Evolutionary conservation across 1,284 basidiomycete species (phyloP).

Genomic region (Tetrapyrgos nigripes): DNA sequence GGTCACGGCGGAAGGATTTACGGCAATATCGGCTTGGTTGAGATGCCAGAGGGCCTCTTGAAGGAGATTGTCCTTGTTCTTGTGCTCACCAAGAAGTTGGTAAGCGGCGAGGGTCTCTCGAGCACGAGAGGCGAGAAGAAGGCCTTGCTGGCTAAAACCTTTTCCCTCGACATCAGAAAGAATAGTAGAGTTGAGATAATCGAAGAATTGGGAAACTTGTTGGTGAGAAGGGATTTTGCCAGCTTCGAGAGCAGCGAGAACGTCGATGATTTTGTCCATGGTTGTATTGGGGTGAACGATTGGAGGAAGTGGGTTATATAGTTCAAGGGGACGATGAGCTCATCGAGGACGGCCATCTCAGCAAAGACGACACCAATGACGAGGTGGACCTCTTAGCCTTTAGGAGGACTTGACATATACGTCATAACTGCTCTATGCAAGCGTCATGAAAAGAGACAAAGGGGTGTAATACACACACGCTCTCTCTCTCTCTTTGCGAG

Average conservation of each 20-base stretch:
- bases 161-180: constrained; percentile 51
- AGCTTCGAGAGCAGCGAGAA: constrained; percentile 67
- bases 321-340: neutral
- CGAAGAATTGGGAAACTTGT: constrained; percentile 56
- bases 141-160: constrained; percentile 59
- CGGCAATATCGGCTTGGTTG: constrained; percentile 52
- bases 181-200: constrained; percentile 54
- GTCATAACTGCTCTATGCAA: no score
- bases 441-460: no score
- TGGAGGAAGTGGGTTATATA: neutral
- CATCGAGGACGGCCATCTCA: neutral
- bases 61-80: constrained; percentile 66
- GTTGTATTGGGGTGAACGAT: neutral
- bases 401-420: no score
- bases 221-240: constrained; percentile 68
- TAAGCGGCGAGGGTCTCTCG: constrained; percentile 58
- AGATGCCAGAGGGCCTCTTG: constrained; percentile 71
- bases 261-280: constrained; percentile 66
- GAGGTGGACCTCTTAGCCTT: no score
- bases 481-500: no score
- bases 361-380: neutral
- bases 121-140: constrained; percentile 52
- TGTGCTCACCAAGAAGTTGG: constrained; percentile 54
- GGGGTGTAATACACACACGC: no score
- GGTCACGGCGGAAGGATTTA: constrained; percentile 35